Evolutionary conservation across 2,329 filamentous ascomycete species (phyloP).

Genomic region (Magnaporthiopsis rhizophila): DNA sequence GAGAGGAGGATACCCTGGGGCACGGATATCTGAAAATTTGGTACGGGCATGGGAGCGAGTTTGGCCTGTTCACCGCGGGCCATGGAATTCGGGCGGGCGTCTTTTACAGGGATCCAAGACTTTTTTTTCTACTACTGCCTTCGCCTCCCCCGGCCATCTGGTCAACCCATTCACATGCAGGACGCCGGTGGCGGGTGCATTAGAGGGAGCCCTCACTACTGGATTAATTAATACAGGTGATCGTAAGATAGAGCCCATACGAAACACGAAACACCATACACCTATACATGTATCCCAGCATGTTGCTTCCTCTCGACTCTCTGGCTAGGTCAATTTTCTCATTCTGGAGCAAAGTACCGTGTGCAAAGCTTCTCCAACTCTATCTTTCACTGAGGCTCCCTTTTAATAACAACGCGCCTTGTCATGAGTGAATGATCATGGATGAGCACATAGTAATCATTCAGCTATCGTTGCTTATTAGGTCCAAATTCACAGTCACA

Average conservation of each 20-base stretch:
- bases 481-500: no score
- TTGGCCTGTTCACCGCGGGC: not conserved
- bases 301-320: no score
- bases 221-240: slow-evolving; percentile 6
- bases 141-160: not conserved
- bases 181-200: not conserved
- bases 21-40: not conserved
- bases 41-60: not conserved
- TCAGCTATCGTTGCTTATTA: no score
- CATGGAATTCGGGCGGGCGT: not conserved
- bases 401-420: no score
- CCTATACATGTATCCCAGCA: no score
- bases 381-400: no score
- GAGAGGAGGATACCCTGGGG: not conserved
- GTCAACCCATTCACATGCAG: not conserved
- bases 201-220: not conserved
- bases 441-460: no score
- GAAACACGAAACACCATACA: not conserved
- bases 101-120: not conserved
- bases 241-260: slow-evolving; percentile 2
- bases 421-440: no score
- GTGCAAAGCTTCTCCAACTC: no score
- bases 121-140: not conserved
- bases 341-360: no score
- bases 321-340: no score